Conservation (phyloP, 768 basidiomycete genomes). For the Pulveroboletus ravenelii region DNA sequence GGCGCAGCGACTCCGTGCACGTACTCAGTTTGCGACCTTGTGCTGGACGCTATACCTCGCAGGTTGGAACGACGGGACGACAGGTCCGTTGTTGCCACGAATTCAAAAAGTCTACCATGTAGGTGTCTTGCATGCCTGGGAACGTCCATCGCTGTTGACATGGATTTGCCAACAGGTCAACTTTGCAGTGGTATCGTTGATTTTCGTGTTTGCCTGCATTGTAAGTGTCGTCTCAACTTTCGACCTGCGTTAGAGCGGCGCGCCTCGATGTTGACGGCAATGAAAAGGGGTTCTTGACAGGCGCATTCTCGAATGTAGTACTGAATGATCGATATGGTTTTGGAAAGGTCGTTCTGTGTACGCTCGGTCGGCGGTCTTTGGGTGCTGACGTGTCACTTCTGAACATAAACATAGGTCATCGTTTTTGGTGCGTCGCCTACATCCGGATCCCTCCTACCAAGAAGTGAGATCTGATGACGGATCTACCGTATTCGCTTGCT, state of each 20-base stretch:
- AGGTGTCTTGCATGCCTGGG: conserved; percentile 1
- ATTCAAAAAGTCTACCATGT: conserved; percentile 37
- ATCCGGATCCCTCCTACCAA: background rate
- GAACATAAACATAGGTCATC: conserved; percentile 20
- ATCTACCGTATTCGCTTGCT: background rate
- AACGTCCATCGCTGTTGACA: background rate
- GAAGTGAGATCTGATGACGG: background rate
- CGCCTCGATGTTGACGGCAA: background rate
- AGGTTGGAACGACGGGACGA: conserved; percentile 39
- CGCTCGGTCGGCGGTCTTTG: background rate
- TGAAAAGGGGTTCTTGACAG: conserved; percentile 29
- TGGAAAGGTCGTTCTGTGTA: conserved; percentile 26
- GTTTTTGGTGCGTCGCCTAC: conserved; percentile 20
- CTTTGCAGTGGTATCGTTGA: conserved; percentile 38
- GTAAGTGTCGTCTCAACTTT: conserved; percentile 21
- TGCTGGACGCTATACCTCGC: conserved; percentile 34
- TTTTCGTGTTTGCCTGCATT: conserved; percentile 39
- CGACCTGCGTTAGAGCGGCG: background rate
- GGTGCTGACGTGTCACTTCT: background rate
- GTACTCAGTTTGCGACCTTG: conserved; percentile 31
- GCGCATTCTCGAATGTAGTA: conserved; percentile 30
- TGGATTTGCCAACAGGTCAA: conserved; percentile 27
- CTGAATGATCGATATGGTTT: conserved; percentile 31
- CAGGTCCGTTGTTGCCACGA: conserved; percentile 36
- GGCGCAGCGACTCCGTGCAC: conserved; percentile 19